A percentile compares a stretch with the other conserved stretches of the same genome.
Evolutionary conservation across 805 yeast genomes (phyloP).

Genomic region (Ogataea pini): DNA sequence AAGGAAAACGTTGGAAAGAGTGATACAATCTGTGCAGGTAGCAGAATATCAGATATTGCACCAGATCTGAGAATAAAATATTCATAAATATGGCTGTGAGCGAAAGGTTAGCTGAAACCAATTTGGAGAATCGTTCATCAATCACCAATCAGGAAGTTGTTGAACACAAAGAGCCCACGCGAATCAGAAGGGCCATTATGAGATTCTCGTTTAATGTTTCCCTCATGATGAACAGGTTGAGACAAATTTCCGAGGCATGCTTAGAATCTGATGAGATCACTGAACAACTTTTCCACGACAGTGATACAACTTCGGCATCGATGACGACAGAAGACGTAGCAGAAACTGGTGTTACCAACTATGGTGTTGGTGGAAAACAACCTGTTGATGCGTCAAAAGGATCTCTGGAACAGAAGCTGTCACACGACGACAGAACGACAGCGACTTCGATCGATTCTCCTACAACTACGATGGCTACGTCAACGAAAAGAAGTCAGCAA

Average conservation of each 20-base stretch:
- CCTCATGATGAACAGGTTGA: conserved; percentile 36
- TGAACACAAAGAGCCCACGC: too few species aligned
- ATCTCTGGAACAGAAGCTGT: conserved; percentile 14
- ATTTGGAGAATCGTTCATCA: too few species aligned
- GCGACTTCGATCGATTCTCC: conserved; percentile 15
- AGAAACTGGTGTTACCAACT: too few species aligned
- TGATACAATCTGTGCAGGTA: too few species aligned
- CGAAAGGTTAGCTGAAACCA: too few species aligned
- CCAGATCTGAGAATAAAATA: too few species aligned
- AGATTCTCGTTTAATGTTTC: conserved; percentile 43
- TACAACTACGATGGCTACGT: background rate
- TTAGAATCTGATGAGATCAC: conserved; percentile 51
- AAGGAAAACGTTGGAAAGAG: too few species aligned
- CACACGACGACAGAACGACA: conserved; percentile 17
- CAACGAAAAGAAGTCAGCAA: background rate
- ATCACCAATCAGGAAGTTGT: too few species aligned
- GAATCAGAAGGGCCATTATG: conserved; percentile 30
- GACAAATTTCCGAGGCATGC: conserved; percentile 48
- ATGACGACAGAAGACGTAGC: background rate
- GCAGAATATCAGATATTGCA: too few species aligned
- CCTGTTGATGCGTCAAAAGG: background rate
- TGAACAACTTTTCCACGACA: conserved; percentile 47
- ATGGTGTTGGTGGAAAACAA: too few species aligned
- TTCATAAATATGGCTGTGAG: too few species aligned
- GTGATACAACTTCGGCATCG: conserved; percentile 4